Evolutionary conservation across 2,329 filamentous ascomycete species (phyloP).

Genomic region (Aspergillus fructus): DNA sequence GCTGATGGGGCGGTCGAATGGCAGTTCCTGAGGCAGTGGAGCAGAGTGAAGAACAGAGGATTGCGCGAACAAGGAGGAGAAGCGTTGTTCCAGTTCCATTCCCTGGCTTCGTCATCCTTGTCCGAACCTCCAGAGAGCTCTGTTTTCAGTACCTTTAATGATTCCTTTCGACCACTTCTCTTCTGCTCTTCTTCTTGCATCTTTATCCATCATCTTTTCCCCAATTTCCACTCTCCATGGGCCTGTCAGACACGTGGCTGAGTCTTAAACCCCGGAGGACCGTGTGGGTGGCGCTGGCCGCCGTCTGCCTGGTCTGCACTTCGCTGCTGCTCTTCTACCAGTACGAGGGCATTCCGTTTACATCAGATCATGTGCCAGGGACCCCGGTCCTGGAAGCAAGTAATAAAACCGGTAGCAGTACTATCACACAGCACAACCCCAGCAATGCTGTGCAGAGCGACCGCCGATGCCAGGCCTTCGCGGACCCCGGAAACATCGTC

Average conservation of each 20-base stretch:
- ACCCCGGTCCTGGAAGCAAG: neutral
- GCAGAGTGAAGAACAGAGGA: neutral
- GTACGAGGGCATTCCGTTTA: constrained; percentile 6
- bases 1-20: neutral
- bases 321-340: constrained; percentile 8
- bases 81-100: neutral
- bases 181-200: neutral
- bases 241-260: neutral
- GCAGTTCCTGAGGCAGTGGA: neutral
- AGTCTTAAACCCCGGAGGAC: constrained; percentile 2
- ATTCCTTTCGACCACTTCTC: neutral
- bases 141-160: too few species aligned
- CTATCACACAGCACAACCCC: neutral
- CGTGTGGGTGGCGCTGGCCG: constrained; percentile 13
- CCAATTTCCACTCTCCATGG: neutral
- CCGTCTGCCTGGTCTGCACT: constrained; percentile 7
- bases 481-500: constrained; percentile 48
- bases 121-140: too few species aligned
- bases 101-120: neutral
- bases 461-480: constrained; percentile 41
- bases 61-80: neutral
- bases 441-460: constrained; percentile 10
- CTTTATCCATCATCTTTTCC: neutral
- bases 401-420: neutral
- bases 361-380: neutral